phyloP scores from a whole-genome alignment of 2,329 filamentous ascomycete genomes.

The Ascochyta lentis region DNA sequence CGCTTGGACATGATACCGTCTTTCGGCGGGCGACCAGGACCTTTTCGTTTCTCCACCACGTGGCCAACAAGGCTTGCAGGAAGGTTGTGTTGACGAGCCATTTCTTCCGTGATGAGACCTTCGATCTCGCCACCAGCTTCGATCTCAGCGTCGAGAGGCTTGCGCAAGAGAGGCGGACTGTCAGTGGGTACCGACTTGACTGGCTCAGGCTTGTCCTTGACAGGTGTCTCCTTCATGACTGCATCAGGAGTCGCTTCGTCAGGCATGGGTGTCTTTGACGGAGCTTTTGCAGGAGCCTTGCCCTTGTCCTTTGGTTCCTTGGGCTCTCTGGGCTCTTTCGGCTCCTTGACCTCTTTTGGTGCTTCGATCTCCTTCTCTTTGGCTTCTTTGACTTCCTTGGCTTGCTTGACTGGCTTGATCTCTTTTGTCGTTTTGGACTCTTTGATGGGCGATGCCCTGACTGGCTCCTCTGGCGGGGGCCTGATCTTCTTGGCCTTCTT shows the following conservation, averaged over 20 bases:
- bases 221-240: slow-evolving; percentile 34
- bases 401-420: slow-evolving; percentile 18
- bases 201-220: slow-evolving; percentile 34
- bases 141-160: slow-evolving; percentile 39
- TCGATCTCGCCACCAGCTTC: slow-evolving; percentile 42
- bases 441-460: slow-evolving; percentile 17
- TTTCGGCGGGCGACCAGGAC: slow-evolving; percentile 81
- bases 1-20: slow-evolving; percentile 84
- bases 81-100: slow-evolving; percentile 50
- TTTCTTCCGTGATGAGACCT: slow-evolving; percentile 46
- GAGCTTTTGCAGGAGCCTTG: slow-evolving; percentile 30
- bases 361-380: slow-evolving; percentile 25
- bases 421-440: slow-evolving; percentile 20
- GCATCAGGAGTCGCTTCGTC: slow-evolving; percentile 39
- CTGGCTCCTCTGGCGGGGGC: slow-evolving; percentile 16
- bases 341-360: slow-evolving; percentile 16
- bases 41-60: slow-evolving; percentile 67
- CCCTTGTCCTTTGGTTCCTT: slow-evolving; percentile 33
- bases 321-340: slow-evolving; percentile 24
- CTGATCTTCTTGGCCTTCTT: slow-evolving; percentile 44
- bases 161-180: slow-evolving; percentile 36
- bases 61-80: slow-evolving; percentile 51
- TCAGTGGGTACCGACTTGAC: slow-evolving; percentile 35
- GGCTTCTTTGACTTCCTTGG: slow-evolving; percentile 20
- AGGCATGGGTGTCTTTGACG: slow-evolving; percentile 33